Base-by-base conservation (phyloP, 257 asterid species). In the Primulina tabacum region DNA sequence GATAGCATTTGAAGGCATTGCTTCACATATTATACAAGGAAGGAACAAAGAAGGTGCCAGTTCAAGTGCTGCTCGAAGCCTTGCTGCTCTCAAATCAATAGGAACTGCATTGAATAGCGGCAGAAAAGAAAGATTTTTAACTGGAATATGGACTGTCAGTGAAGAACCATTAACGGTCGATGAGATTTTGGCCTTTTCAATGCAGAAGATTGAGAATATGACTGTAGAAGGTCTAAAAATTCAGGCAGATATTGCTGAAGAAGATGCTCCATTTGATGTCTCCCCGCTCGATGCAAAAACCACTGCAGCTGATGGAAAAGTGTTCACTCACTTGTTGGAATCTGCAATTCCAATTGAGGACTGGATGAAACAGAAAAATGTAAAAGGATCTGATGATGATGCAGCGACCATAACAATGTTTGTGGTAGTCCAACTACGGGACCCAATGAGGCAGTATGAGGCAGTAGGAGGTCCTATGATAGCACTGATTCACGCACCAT, bases 1-100 rank as follows among this genome's bases (percentile, higher is more conserved):
- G 72, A 86, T 93, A 21, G 99, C 99, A 0, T 93, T 93, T 58
- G 99, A 93, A 76, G 99, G 99, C 43, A 90, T 93, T 47, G 96
- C 97, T 20, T 86, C 93, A 1, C 91, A 93, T 1, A 89, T 93
- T 37, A 83, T 93, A 60, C 90, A 84, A 65, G 97, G 96, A 2
- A 74, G 99, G 77, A 83, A 82, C 78, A 84, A 75, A 71, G 96
- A 87, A 77, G 96, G 94, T 7, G 95, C 97, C 4, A 87, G 81
- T 75, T 93, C 99, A 0, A 93, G 86, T 43, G 97, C 99, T 1
- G 95, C 96, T 20, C 87, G 90, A 7, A 83, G 92, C 26, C 67
- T 93, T 40, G 85, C 87, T 2, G 72, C 84, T 1, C 91, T 90
- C 59, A 90, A 90, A 59, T 78, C 89, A 70, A 89, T 93, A 96